Evolutionary conservation across 768 basidiomycete species (phyloP), one percentile per base, ranked within the genome.

Genomic region (Lyophyllum semitale): DNA sequence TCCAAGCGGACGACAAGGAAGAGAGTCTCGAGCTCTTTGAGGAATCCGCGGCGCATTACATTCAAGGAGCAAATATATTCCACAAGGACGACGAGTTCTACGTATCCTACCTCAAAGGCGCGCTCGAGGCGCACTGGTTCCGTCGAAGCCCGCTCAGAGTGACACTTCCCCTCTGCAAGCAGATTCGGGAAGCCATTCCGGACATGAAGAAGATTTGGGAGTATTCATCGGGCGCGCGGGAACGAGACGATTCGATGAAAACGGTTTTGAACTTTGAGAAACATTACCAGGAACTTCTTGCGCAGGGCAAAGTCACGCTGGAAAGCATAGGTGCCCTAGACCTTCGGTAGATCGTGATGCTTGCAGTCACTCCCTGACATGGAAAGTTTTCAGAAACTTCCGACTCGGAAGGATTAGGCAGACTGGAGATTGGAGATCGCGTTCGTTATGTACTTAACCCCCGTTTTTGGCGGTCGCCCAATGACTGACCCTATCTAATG

Each of bases 11-110:
- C 48, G 48, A 59, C 37, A 52, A 48, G n/a, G 54, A 47, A 35
- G 61, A 52, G 26, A 57, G 51, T 20, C 38, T 43, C 26, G 26
- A 51, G 1, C 55, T 69, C 30, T 67, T 63, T 29, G 53, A 40
- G n/a, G 47, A 60, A 32, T 64, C 72, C 12, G 62, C 64, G 22
- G 59, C 64, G 26, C 63, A 62, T 49, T 77, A 77, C 57, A 55
- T 66, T 13, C 47, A 68, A 41, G 71, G 75, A 18, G 71, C 71
- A 7, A 59, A 50, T 6, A 44, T 48, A 30, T 71, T 63, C 45
- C 73, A 73, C 15, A 61, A 66, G 18, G 78, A 80, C 55, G 77
- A 79, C 40, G 74, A 78, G 63, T 53, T 64, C 23, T 64, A 67
- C 47, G 57, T 63, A 3, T 62, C 64, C 61, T 71, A 60, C 44